Conservation (phyloP, 2,329 filamentous ascomycete species). For the Sporothrix schenckii region DNA sequence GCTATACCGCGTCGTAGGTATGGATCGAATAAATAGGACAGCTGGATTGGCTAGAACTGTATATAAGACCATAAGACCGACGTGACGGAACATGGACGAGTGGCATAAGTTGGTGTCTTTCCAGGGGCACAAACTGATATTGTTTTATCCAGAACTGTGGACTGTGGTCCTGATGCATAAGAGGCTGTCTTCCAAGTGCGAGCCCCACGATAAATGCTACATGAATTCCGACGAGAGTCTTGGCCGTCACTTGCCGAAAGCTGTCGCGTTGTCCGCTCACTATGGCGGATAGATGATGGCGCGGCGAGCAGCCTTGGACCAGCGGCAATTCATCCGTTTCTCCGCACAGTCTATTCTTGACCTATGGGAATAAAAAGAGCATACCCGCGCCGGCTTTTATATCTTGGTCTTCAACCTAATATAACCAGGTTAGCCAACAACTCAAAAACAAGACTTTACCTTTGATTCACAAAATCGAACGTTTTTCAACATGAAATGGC, state of each 20-base stretch:
- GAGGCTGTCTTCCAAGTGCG: no score
- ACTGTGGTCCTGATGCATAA: not conserved
- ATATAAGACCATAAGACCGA: not conserved
- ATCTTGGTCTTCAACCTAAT: not conserved
- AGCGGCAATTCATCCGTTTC: constrained; percentile 21
- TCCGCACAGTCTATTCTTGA: not conserved
- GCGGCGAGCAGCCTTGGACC: not conserved
- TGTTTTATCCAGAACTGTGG: not conserved
- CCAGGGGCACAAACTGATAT: not conserved
- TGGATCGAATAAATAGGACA: not conserved
- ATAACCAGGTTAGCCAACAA: not conserved
- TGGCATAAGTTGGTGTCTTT: not conserved
- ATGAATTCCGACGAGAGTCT: not conserved
- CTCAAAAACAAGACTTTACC: not conserved
- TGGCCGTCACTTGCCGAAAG: constrained; percentile 10
- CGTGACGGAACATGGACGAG: not conserved
- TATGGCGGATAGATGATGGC: not conserved
- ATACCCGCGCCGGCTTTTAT: not conserved
- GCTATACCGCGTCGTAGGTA: constrained; percentile 21
- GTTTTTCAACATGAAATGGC: not conserved
- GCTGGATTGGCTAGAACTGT: not conserved
- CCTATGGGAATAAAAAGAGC: constrained; percentile 7
- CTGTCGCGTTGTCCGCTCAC: constrained; percentile 3
- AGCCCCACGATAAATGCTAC: not conserved
- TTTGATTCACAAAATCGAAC: not conserved